Evolutionary conservation across 495 filamentous ascomycete species (phyloP), one percentile per base, ranked within the genome.

Genomic region (Cairneyella variabilis): DNA sequence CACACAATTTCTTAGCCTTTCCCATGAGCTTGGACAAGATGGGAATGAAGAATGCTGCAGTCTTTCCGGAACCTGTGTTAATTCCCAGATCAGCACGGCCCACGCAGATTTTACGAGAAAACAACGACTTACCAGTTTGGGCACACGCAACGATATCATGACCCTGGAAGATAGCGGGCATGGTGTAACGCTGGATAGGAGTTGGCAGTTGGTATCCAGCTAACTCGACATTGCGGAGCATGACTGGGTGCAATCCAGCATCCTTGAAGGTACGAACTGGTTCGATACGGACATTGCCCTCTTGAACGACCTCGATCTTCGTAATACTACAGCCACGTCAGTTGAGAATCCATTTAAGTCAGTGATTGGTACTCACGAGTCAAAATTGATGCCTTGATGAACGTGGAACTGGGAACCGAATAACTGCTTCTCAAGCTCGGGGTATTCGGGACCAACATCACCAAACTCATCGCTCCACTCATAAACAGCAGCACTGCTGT

Each of bases 11-110:
- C 67, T 86, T 90, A 0, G 85, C 89, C 70, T 97, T 97, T 21
- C 93, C 93, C 90, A 96, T 95, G 23, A 97, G 68, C 68, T 89
- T 82, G 30, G 90, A 95, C 36, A 97, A 58, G 39, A 93, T 89
- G 0, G 93, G 93, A 51, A 97, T 84, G 2, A 98, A 66, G 62
- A 91, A 98, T 0, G 93, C 91, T 0, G 85, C 93, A 1, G 93
- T 98, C 73, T 98, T 98, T 50, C 93, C 93, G 34, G 91, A 96
- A 20, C 93, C 92, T 97, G 50, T 17, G 28, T 26, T n/a, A 36
- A 27, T 26, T 12, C 1, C 17, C 1, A 18, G 40, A 26, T 56
- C 38, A 63, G 47, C 18, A 37, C 12, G 10, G 1, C 14, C 8
- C 10, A 4, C 22, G 27, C 36, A 14, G n/a, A 39, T n/a, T 11